Conservation (phyloP, 2,329 filamentous ascomycete genomes). For the Beauveria medogensis region DNA sequence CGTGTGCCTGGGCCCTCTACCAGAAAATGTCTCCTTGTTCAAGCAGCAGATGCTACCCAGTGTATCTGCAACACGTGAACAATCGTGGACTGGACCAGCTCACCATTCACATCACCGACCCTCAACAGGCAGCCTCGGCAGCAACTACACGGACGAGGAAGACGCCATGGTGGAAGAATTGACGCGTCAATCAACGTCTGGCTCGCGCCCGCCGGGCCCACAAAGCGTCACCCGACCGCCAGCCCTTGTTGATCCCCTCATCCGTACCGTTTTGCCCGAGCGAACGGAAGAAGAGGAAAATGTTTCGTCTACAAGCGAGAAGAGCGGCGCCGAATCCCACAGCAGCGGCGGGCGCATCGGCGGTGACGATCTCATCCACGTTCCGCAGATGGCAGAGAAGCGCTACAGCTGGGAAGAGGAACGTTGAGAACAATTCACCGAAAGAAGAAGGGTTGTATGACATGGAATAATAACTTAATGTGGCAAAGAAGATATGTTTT, state of each 20-base stretch:
- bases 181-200: constrained; percentile 17
- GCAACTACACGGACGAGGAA: constrained; percentile 50
- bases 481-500: neutral
- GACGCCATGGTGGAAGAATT: constrained; percentile 27
- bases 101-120: constrained; percentile 6
- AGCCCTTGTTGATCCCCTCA: neutral
- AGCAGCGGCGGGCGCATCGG: constrained; percentile 35
- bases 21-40: constrained; percentile 34
- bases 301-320: neutral
- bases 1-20: constrained; percentile 47
- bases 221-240: neutral
- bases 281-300: neutral
- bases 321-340: constrained; percentile 11
- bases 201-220: neutral
- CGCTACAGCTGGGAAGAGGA: constrained; percentile 45
- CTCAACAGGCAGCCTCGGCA: constrained; percentile 41
- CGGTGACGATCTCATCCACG: constrained; percentile 39
- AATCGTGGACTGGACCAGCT: neutral
- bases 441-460: neutral
- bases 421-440: constrained; percentile 9
- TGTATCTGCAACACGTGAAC: neutral
- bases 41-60: constrained; percentile 14
- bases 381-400: constrained; percentile 41
- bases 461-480: neutral
- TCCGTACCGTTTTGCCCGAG: neutral